A percentile compares a stretch with the other conserved stretches of the same genome.
Evolutionary conservation across 129 eudicot genomes (phyloP).

Genomic region (Flaveria brownii): DNA sequence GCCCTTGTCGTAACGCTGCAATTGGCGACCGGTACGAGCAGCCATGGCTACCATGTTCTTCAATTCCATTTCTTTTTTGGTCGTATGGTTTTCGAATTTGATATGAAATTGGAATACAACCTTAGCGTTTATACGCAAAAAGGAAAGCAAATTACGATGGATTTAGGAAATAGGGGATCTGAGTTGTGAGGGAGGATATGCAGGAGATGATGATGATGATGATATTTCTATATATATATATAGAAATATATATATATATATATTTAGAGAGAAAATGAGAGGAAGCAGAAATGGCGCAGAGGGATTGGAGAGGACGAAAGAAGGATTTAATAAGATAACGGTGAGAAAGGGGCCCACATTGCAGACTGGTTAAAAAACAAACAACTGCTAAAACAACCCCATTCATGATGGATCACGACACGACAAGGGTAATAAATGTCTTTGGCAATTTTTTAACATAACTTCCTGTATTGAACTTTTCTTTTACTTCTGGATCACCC

Average conservation of each 20-base stretch:
- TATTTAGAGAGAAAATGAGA: constrained; percentile 5
- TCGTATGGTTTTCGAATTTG: background rate
- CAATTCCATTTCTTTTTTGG: constrained; percentile 36
- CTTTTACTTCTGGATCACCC: no score
- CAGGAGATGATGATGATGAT: background rate
- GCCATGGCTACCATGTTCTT: constrained; percentile 62
- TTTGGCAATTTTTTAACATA: background rate
- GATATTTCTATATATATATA: background rate
- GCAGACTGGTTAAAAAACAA: background rate
- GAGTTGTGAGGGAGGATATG: constrained; percentile 18
- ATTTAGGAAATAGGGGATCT: constrained; percentile 4
- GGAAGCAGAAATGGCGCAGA: constrained; percentile 11
- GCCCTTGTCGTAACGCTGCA: constrained; percentile 76
- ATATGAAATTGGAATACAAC: background rate
- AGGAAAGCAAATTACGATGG: background rate
- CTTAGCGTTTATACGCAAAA: no score
- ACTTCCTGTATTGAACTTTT: no score
- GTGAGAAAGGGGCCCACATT: constrained; percentile 20
- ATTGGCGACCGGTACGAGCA: constrained; percentile 71
- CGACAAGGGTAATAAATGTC: background rate
- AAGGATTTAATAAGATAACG: constrained; percentile 11
- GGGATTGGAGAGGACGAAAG: constrained; percentile 15
- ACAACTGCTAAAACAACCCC: background rate
- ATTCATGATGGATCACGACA: background rate
- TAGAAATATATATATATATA: background rate